A percentile compares a stretch with the other conserved stretches of the same genome.
Evolutionary conservation across 1,284 basidiomycete genomes (phyloP).

Genomic region (Ustilago crameri): DNA sequence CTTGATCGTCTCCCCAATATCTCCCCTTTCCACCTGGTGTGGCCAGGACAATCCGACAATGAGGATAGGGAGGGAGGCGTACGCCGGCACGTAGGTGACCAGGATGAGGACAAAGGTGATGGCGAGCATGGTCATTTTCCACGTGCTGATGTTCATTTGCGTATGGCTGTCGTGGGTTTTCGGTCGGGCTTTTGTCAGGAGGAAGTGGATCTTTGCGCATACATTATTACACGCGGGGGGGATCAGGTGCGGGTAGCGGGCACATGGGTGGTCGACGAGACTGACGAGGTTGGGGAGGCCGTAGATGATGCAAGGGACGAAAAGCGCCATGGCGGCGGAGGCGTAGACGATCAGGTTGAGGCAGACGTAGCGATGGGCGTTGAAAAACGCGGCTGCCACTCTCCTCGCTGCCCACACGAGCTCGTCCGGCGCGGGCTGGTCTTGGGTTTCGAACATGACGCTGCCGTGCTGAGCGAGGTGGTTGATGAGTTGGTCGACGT

Average conservation of each 20-base stretch:
- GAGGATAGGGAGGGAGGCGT: constrained; percentile 13
- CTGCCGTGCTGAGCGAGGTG: neutral
- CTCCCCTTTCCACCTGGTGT: neutral
- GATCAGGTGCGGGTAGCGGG: constrained; percentile 1
- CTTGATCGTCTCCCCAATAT: neutral
- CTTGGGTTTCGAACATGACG: neutral
- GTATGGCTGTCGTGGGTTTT: neutral
- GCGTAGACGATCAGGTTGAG: constrained; percentile 16
- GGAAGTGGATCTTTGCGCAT: constrained; percentile 8
- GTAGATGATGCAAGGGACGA: constrained; percentile 3
- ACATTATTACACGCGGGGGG: constrained; percentile 1
- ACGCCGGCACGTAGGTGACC: constrained; percentile 7
- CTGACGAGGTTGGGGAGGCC: constrained; percentile 17
- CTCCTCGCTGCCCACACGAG: constrained; percentile 15
- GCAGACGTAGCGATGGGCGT: constrained; percentile 6
- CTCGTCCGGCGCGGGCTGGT: neutral
- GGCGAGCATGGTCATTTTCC: constrained; percentile 19
- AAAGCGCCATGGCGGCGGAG: neutral
- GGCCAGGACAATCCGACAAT: constrained; percentile 5
- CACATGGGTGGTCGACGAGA: constrained; percentile 12
- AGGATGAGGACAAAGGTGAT: constrained; percentile 9
- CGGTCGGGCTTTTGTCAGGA: constrained; percentile 15
- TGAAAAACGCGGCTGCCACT: constrained; percentile 9
- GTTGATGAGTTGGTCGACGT: neutral
- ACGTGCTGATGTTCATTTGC: constrained; percentile 8